phyloP scores from a whole-genome alignment of 352 stramenopile species.

The Blastocystis sp. region DNA sequence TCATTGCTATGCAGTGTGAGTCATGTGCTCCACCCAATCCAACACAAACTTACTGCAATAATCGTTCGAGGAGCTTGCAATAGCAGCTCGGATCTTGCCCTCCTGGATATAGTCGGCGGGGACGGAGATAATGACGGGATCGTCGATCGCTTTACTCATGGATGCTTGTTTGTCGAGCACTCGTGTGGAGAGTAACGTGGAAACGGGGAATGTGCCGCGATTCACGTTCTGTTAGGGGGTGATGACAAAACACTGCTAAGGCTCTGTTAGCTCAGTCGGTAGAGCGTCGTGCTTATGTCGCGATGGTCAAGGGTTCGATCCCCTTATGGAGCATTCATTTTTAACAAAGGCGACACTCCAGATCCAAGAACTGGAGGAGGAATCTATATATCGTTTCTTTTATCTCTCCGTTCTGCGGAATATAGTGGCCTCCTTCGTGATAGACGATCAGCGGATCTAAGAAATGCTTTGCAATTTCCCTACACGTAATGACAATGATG shows the following conservation, averaged over 20 bases:
- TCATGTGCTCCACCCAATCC: background rate
- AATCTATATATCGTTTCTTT: constrained; percentile 57
- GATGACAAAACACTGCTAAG: background rate
- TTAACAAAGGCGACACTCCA: too few relatives aligned
- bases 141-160: constrained; percentile 58
- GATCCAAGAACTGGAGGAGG: background rate
- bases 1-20: constrained; percentile 1
- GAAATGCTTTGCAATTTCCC: constrained; percentile 43
- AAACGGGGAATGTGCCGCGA: constrained; percentile 41
- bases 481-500: background rate
- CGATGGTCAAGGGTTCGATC: too few relatives aligned
- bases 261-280: too few relatives aligned
- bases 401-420: constrained; percentile 41
- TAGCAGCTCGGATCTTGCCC: background rate
- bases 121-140: constrained; percentile 1
- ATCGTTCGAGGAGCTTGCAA: constrained; percentile 8
- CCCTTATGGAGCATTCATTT: too few relatives aligned
- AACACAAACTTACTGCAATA: constrained; percentile 23
- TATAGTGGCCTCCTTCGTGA: constrained; percentile 61
- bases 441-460: constrained; percentile 25
- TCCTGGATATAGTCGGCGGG: constrained; percentile 12
- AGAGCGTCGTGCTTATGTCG: too few relatives aligned
- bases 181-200: background rate
- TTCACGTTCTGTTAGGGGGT: background rate
- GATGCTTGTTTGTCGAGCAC: background rate